Evolutionary conservation across 306 rosid species (phyloP).

Genomic region (Vigna radiata): DNA sequence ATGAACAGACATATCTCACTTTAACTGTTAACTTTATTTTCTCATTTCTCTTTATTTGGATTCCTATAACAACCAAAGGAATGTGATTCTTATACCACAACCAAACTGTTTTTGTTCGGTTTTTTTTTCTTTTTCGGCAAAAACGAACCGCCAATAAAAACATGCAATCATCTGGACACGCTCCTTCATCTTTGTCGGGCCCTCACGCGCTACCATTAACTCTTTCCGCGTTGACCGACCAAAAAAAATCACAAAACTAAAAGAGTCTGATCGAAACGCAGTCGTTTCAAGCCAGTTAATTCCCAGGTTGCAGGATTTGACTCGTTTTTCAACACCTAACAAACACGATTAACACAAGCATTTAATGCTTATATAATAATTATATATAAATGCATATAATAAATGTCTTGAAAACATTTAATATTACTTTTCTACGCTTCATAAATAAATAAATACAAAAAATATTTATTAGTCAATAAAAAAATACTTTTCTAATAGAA

Average conservation of each 20-base stretch:
- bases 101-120: neutral
- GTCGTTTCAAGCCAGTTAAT: neutral
- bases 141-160: neutral
- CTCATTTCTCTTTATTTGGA: neutral
- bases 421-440: too few species aligned
- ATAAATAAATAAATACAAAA: neutral
- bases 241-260: too few species aligned
- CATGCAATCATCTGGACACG: neutral
- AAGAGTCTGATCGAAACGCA: neutral
- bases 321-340: neutral
- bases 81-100: conserved; percentile 16
- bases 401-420: too few species aligned
- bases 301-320: conserved; percentile 34
- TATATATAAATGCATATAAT: too few species aligned
- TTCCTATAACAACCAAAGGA: conserved; percentile 2
- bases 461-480: too few species aligned
- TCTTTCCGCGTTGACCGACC: conserved; percentile 27
- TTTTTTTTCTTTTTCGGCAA: neutral
- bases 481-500: too few species aligned
- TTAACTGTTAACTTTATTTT: neutral
- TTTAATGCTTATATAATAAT: too few species aligned
- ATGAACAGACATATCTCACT: neutral
- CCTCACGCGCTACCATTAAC: conserved; percentile 10
- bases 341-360: neutral
- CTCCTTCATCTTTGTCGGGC: neutral